Conservation (phyloP, 2,329 filamentous ascomycete species). For the Fusarium redolens region DNA sequence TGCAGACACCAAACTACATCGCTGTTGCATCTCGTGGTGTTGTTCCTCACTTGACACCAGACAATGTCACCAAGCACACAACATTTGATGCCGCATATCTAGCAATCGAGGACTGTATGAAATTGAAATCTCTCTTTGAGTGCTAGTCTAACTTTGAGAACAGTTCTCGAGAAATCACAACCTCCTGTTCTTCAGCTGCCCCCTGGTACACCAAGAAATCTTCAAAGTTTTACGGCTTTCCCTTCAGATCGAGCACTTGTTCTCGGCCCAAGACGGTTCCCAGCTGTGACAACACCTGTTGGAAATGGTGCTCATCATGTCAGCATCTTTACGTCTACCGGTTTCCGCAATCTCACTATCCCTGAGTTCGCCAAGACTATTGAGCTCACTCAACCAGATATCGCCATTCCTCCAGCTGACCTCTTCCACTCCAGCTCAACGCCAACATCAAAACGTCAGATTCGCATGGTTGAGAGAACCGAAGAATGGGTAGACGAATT, state of each 20-base stretch:
- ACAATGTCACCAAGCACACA: constrained; percentile 76
- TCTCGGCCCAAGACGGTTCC: constrained; percentile 80
- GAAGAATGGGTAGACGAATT: constrained; percentile 83
- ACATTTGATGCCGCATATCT: constrained; percentile 78
- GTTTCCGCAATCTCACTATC: constrained; percentile 78
- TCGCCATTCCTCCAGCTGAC: constrained; percentile 83
- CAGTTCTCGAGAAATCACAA: constrained; percentile 66
- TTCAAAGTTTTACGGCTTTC: constrained; percentile 82
- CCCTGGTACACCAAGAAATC: constrained; percentile 60
- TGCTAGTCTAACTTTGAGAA: constrained; percentile 7
- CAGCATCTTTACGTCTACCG: constrained; percentile 85
- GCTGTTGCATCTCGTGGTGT: constrained; percentile 84
- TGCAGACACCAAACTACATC: constrained; percentile 87
- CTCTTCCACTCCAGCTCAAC: constrained; percentile 61
- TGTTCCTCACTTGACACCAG: constrained; percentile 89
- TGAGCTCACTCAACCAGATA: constrained; percentile 77
- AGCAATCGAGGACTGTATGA: constrained; percentile 91
- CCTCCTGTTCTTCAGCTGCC: constrained; percentile 62
- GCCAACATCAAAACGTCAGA: constrained; percentile 76
- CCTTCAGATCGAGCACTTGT: constrained; percentile 74
- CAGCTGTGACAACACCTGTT: constrained; percentile 77
- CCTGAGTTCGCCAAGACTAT: constrained; percentile 76
- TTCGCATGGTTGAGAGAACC: constrained; percentile 87
- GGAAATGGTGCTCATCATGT: constrained; percentile 78
- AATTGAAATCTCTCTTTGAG: background rate